Evolutionary conservation across 1,284 basidiomycete species (phyloP), one percentile per base, ranked within the genome.

Genomic region (Chondrostereum purpureum): DNA sequence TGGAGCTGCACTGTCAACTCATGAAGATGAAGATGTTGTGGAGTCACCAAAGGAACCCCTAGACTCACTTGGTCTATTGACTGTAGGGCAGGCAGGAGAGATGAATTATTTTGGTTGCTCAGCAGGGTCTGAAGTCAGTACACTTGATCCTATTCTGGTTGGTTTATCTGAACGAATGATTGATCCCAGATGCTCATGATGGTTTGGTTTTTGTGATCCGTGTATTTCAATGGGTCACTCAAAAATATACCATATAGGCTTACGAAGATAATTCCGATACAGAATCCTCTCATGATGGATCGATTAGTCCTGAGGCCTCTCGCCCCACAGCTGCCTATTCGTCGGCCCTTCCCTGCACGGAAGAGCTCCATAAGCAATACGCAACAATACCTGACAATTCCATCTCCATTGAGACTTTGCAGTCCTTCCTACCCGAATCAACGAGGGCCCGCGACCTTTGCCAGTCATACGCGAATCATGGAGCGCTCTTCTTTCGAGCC

Each of bases 401-500:
- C 22, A 59, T 59, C 52, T 11, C 49, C 57, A 14, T 48, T 67
- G 55, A 59, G 21, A 46, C 59, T 4, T 48, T 70, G 8, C 61
- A 68, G 43, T 56, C 57, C 2, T 58, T 62, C 35, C 58, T 75
- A 4, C 73, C 73, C 2, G 39, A 62, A 4, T 56, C 56, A 10
- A 58, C 62, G 12, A 62, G 63, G 1, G 73, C 73, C 0, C 56
- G 55, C 34, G 48, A 59, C 5, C 60, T 76, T 4, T 61, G 63
- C 48, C 61, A 70, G 23, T 63, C 59, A 0, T 77, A 71, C 47
- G 56, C 72, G 47, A 52, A 60, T n/a, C 72, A 75, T 44, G 71
- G 63, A 2, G 55, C 70, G 3, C 70, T 69, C 53, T 70, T 75
- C 59, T 75, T 72, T 55, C 59, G 71, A 22, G 68, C 71, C 1